Percentiles rank a stretch among this genome's conserved stretches.
Conservation (phyloP, 2,329 filamentous ascomycete species). For the Sporothrix humicola region DNA sequence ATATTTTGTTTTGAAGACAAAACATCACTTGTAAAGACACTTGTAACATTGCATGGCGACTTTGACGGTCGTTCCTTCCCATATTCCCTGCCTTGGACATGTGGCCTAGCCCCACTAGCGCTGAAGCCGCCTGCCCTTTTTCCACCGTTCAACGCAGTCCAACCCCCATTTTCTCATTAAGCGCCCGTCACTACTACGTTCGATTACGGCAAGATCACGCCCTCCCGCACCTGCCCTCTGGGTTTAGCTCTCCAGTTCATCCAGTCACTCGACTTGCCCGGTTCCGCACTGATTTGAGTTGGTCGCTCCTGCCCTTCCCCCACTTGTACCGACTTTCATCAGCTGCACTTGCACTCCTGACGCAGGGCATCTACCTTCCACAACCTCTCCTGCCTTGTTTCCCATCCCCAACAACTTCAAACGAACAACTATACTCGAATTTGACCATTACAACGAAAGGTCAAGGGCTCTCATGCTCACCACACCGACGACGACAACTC, state of each 20-base stretch:
- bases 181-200: slow-evolving; percentile 19
- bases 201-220: slow-evolving; percentile 12
- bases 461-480: not conserved
- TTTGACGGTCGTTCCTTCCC: not conserved
- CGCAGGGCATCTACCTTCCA: not conserved
- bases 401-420: slow-evolving; percentile 1
- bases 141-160: slow-evolving; percentile 1
- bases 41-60: not conserved
- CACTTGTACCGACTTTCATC: slow-evolving; percentile 10
- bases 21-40: too few species aligned
- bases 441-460: too few species aligned
- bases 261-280: slow-evolving; percentile 20
- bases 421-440: not conserved
- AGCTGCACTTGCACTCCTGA: not conserved
- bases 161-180: slow-evolving; percentile 22
- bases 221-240: not conserved
- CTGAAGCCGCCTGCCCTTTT: slow-evolving; percentile 13
- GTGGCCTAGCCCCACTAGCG: slow-evolving; percentile 9
- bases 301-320: slow-evolving; percentile 9
- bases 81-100: slow-evolving; percentile 16
- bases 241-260: slow-evolving; percentile 22
- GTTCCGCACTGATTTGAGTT: slow-evolving; percentile 13
- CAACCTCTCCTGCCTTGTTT: not conserved
- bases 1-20: too few species aligned
- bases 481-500: not conserved